Base-by-base conservation (phyloP, 768 basidiomycete species). In the Dacryopinax spathularia region DNA sequence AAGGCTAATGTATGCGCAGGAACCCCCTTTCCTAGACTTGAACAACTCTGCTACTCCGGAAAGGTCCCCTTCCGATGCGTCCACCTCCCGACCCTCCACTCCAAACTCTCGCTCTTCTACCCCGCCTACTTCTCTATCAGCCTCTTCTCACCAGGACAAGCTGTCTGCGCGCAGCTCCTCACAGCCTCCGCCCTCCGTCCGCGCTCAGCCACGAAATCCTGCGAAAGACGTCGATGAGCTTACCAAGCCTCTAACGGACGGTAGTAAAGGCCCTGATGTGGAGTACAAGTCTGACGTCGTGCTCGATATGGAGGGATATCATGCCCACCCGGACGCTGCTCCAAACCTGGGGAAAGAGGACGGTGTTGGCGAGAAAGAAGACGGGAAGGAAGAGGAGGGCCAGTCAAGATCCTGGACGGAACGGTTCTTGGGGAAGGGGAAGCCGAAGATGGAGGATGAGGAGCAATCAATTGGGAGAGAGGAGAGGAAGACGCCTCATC, bases 21-120 rank as follows among this genome's bases (percentile, higher is more conserved):
- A 70, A 68, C 89, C 91, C 1, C 91, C 94, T 48, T 91, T 88
- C 69, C 77, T 96, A 61, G 91, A 96, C 73, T 80, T 96, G 44
- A 78, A 95, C 70, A 88, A 84, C 0, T 60, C 68, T 3, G 31
- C 67, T 37, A 68, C 73, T 2, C 70, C 69, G 12, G 70, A 56
- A 5, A 3, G 15, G 13, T 13, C 48, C 7, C 48, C 41, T 0
- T 34, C 48, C 22, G 60, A 62, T 0, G 61, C 63, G 13, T 61
- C 63, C 2, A 66, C 60, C 2, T 64, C 65, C 1, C 62, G 66
- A 1, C 64, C 64, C n/a, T 62, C 64, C n/a, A 62, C 69, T 16
- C 62, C 68, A 2, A 60, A 33, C 33, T 65, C 68, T 0, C 65
- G 66, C 48, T 6, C 68, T 62, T 56, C 33, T 65, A 68, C 44